phyloP scores from a whole-genome alignment of 116 monocot genomes.

The Phalaenopsis hybrid region DNA sequence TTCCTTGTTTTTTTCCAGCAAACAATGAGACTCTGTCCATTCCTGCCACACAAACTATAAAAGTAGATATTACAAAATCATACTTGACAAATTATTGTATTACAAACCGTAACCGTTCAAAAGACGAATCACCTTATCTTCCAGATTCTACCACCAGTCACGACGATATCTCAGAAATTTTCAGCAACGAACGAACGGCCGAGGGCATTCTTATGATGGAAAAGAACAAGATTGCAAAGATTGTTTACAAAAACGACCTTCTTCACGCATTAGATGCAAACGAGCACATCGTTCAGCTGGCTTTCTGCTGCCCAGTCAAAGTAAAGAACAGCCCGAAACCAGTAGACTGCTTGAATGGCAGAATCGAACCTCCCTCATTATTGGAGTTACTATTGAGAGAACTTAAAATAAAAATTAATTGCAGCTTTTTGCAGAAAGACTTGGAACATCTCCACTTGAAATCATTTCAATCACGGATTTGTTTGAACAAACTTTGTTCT shows the following conservation, averaged over 20 bases:
- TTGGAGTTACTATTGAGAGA: conserved; percentile 25
- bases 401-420: conserved; percentile 19
- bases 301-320: conserved; percentile 39
- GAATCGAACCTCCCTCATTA: conserved; percentile 3
- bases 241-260: conserved; percentile 55
- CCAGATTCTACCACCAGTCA: neutral
- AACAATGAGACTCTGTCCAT: conserved; percentile 63
- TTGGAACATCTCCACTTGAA: conserved; percentile 30
- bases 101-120: neutral
- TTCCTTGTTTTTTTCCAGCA: conserved; percentile 65
- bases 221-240: conserved; percentile 50
- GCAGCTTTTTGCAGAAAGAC: conserved; percentile 13
- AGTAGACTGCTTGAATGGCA: neutral
- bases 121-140: neutral
- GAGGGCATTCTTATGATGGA: conserved; percentile 85
- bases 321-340: neutral
- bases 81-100: conserved; percentile 28
- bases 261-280: conserved; percentile 31
- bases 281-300: conserved; percentile 42
- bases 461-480: conserved; percentile 30
- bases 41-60: conserved; percentile 43
- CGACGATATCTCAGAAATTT: neutral
- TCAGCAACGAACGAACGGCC: conserved; percentile 26
- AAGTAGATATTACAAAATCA: conserved; percentile 40
- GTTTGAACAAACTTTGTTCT: conserved; percentile 30